Conservation (phyloP, 768 basidiomycete species). For the Tulasnella sp. region DNA sequence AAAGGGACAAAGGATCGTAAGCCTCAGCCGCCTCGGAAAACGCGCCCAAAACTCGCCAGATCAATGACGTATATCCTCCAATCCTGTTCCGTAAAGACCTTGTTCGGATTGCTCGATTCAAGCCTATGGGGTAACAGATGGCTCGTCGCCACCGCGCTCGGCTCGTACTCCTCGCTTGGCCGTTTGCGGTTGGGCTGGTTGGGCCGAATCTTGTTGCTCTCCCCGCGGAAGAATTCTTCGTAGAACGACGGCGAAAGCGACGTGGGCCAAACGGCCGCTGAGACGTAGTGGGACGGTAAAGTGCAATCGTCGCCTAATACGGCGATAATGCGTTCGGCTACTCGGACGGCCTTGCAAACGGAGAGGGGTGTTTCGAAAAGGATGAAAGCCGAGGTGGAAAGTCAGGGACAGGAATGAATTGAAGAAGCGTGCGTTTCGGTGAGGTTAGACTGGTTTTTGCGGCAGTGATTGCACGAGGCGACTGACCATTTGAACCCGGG, state of each 20-base stretch:
- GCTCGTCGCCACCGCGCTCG: slow-evolving; percentile 39
- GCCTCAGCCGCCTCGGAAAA: background rate
- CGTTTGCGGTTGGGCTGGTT: background rate
- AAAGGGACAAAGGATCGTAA: background rate
- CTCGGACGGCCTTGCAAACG: slow-evolving; percentile 37
- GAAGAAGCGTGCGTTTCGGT: background rate
- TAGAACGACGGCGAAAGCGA: slow-evolving; percentile 30
- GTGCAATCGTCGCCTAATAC: slow-evolving; percentile 45
- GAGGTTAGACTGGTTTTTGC: background rate
- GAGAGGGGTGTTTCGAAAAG: too few relatives aligned
- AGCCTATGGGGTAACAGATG: slow-evolving; percentile 47
- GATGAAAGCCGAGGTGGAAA: background rate
- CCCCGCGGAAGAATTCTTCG: slow-evolving; percentile 27
- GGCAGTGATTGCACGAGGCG: background rate
- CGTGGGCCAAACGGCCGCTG: slow-evolving; percentile 34
- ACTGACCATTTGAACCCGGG: slow-evolving; percentile 43
- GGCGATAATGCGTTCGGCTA: slow-evolving; percentile 46
- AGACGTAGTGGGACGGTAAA: slow-evolving; percentile 36
- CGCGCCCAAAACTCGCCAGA: slow-evolving; percentile 40
- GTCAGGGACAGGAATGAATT: background rate
- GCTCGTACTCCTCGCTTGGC: slow-evolving; percentile 29
- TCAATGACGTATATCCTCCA: slow-evolving; percentile 52
- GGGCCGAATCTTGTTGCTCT: slow-evolving; percentile 7
- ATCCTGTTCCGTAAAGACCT: slow-evolving; percentile 44
- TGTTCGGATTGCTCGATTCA: slow-evolving; percentile 48